These are phyloP conservation scores for Coemansia sp. DNA, from an alignment of 192 early-diverging fungal genomes.

Conservation along the genomic window DNA sequence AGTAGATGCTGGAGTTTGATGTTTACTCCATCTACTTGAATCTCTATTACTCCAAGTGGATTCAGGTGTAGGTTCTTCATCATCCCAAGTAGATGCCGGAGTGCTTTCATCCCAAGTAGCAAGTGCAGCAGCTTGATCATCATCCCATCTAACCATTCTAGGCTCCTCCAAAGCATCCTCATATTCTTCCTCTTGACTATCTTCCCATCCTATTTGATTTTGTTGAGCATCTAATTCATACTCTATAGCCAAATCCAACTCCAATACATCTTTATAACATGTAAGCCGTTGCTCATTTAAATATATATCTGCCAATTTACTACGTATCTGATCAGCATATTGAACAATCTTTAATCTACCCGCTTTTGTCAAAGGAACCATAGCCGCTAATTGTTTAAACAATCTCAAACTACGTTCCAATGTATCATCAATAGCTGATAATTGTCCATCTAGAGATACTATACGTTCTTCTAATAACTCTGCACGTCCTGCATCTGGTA, in stretches of 20 bases:
- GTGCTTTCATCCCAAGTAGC: background rate
- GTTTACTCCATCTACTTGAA: too few relatives aligned
- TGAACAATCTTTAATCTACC: constrained; percentile 57
- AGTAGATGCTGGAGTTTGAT: background rate
- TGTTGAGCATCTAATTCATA: constrained; percentile 28
- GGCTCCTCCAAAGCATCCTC: background rate
- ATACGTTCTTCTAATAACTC: constrained; percentile 46
- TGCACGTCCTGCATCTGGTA: constrained; percentile 14
- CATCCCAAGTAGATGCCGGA: background rate
- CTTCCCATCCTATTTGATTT: background rate
- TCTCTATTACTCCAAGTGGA: too few relatives aligned
- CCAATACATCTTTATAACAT: constrained; percentile 70
- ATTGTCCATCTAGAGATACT: constrained; percentile 49
- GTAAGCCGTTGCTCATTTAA: constrained; percentile 60
- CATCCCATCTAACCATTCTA: background rate
- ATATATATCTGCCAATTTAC: constrained; percentile 55
- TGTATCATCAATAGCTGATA: constrained; percentile 49
- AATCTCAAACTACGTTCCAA: constrained; percentile 59
- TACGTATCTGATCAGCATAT: constrained; percentile 39
- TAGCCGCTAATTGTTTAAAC: constrained; percentile 60
- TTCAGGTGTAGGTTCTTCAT: too few relatives aligned
- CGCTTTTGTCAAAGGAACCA: constrained; percentile 70
- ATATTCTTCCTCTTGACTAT: background rate
- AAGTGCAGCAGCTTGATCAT: background rate
- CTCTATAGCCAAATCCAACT: constrained; percentile 56